phyloP scores from a whole-genome alignment of 192 early-diverging fungal species.

The Linnemannia elongata region DNA sequence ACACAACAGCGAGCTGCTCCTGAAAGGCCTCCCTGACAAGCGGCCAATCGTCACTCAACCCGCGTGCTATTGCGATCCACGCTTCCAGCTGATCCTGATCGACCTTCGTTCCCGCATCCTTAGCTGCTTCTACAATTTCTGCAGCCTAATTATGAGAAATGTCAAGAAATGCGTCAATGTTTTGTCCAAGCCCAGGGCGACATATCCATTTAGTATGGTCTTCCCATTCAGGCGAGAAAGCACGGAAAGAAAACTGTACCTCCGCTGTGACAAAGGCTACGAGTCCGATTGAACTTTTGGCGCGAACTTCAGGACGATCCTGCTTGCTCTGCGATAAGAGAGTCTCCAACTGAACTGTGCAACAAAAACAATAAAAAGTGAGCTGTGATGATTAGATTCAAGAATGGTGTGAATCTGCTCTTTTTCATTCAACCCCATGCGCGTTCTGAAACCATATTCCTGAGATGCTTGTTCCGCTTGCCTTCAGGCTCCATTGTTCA shows the following conservation, averaged over 20 bases:
- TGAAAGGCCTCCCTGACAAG: constrained; percentile 38
- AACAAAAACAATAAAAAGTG: background rate
- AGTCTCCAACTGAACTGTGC: constrained; percentile 12
- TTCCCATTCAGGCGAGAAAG: background rate
- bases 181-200: background rate
- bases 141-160: background rate
- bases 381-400: background rate
- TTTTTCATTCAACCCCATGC: background rate
- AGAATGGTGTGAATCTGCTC: background rate
- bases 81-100: constrained; percentile 10
- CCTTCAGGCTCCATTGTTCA: background rate
- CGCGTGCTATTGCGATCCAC: constrained; percentile 19
- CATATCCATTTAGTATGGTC: background rate
- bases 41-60: constrained; percentile 35
- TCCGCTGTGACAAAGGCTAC: constrained; percentile 17
- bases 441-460: background rate
- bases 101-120: too few relatives aligned
- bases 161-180: background rate
- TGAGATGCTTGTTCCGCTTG: background rate
- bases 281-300: constrained; percentile 38
- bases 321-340: constrained; percentile 25
- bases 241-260: background rate
- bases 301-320: constrained; percentile 39
- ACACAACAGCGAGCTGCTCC: constrained; percentile 17
- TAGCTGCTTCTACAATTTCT: background rate